A percentile compares a stretch with the other conserved stretches of the same genome.
phyloP scores from a whole-genome alignment of 306 rosid genomes.

The Adenanthera pavonina region DNA sequence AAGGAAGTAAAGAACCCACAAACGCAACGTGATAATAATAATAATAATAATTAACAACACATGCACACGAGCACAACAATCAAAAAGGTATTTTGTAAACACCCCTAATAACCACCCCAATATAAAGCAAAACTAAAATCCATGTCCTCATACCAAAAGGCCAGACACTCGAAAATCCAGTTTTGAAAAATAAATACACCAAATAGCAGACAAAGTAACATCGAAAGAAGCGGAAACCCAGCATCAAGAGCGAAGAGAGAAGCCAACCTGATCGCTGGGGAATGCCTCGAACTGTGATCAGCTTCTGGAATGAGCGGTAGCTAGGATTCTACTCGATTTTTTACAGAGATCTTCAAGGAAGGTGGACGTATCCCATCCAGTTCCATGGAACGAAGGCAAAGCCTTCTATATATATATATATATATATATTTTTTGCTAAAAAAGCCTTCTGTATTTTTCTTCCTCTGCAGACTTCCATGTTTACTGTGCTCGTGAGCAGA shows the following conservation, averaged over 20 bases:
- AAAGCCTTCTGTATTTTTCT: too few relatives aligned
- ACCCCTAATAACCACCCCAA: neutral
- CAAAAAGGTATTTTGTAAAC: neutral
- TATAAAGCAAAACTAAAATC: neutral
- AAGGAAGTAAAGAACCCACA: neutral
- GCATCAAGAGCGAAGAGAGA: neutral
- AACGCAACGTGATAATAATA: neutral
- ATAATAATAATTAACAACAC: too few relatives aligned
- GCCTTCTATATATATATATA: too few relatives aligned
- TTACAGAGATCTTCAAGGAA: neutral
- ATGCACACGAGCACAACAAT: neutral
- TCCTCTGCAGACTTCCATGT: neutral
- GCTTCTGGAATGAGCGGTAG: neutral
- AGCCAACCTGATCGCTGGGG: conserved; percentile 42
- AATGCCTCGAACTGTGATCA: conserved; percentile 13
- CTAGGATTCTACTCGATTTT: conserved; percentile 41
- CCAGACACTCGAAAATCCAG: neutral
- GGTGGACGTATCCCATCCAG: neutral
- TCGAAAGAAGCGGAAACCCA: neutral
- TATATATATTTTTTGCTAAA: too few relatives aligned
- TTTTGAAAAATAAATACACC: neutral
- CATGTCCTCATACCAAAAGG: neutral
- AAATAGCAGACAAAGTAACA: neutral
- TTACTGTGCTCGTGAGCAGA: neutral
- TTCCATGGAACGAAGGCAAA: neutral